These are phyloP conservation scores for Trichophaea hybrida DNA, from an alignment of 2,329 filamentous ascomycete species.

Conservation along the genomic window DNA sequence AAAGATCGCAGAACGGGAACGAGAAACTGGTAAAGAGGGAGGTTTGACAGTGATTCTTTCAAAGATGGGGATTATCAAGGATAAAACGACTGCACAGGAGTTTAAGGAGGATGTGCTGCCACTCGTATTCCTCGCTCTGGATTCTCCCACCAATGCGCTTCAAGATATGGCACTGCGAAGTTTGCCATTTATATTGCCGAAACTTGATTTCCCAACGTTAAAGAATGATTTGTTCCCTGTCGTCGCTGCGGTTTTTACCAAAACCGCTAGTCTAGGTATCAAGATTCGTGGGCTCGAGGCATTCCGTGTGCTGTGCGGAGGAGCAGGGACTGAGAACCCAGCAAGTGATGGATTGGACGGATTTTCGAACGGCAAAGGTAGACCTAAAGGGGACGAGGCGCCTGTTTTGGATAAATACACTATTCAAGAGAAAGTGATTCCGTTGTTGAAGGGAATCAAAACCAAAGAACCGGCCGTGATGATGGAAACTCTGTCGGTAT, in stretches of 20 bases:
- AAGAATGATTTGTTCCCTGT: constrained; percentile 95
- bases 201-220: constrained; percentile 89
- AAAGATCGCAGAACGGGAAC: constrained; percentile 44
- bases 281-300: constrained; percentile 87
- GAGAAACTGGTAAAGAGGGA: constrained; percentile 71
- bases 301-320: constrained; percentile 78
- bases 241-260: constrained; percentile 77
- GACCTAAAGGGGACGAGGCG: constrained; percentile 44
- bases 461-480: constrained; percentile 97
- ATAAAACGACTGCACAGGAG: constrained; percentile 75
- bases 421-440: constrained; percentile 93
- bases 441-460: constrained; percentile 80
- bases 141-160: constrained; percentile 76
- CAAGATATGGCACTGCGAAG: constrained; percentile 73
- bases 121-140: constrained; percentile 66
- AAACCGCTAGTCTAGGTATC: constrained; percentile 83
- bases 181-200: constrained; percentile 64
- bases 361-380: constrained; percentile 32
- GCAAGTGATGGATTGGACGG: constrained; percentile 61
- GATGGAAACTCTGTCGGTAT: constrained; percentile 77
- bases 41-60: constrained; percentile 85
- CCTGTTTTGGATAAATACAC: constrained; percentile 89
- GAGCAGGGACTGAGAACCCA: constrained; percentile 36
- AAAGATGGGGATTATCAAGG: constrained; percentile 58
- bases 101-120: constrained; percentile 94